These are phyloP conservation scores for Collybiopsis luxurians DNA, from an alignment of 768 basidiomycete genomes.

Conservation along the genomic window DNA sequence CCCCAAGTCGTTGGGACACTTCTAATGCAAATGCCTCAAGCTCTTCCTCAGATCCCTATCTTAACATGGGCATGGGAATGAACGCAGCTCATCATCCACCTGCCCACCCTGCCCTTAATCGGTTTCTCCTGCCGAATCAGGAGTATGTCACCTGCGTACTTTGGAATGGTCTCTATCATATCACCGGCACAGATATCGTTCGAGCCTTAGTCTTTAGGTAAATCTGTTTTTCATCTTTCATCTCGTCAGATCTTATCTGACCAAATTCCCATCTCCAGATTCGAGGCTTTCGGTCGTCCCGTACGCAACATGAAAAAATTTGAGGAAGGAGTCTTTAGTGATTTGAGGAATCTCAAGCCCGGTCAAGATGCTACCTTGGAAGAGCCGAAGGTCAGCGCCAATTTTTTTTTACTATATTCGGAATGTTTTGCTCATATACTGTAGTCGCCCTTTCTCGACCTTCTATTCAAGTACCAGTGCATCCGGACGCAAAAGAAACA, in stretches of 20 bases:
- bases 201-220: slow-evolving; percentile 89
- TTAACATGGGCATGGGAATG: slow-evolving; percentile 9
- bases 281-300: slow-evolving; percentile 78
- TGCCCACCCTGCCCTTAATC: slow-evolving; percentile 77
- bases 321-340: slow-evolving; percentile 94
- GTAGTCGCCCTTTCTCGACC: slow-evolving; percentile 89
- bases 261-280: not conserved
- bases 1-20: slow-evolving; percentile 69
- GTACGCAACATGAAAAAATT: slow-evolving; percentile 95
- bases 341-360: slow-evolving; percentile 91
- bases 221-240: slow-evolving; percentile 17
- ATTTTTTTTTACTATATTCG: not conserved
- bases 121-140: slow-evolving; percentile 84
- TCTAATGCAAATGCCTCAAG: slow-evolving; percentile 23
- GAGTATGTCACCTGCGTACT: slow-evolving; percentile 90
- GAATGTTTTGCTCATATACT: slow-evolving; percentile 32
- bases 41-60: slow-evolving; percentile 12
- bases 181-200: slow-evolving; percentile 97
- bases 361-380: slow-evolving; percentile 90
- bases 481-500: slow-evolving; percentile 99
- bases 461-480: slow-evolving; percentile 94
- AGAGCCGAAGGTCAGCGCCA: slow-evolving; percentile 81
- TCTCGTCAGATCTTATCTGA: not conserved
- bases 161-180: slow-evolving; percentile 90
- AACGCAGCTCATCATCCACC: slow-evolving; percentile 34